Evolutionary conservation across 805 yeast genomes (phyloP), one percentile per base, ranked within the genome.

Genomic region (Candida sakaeoensis): DNA sequence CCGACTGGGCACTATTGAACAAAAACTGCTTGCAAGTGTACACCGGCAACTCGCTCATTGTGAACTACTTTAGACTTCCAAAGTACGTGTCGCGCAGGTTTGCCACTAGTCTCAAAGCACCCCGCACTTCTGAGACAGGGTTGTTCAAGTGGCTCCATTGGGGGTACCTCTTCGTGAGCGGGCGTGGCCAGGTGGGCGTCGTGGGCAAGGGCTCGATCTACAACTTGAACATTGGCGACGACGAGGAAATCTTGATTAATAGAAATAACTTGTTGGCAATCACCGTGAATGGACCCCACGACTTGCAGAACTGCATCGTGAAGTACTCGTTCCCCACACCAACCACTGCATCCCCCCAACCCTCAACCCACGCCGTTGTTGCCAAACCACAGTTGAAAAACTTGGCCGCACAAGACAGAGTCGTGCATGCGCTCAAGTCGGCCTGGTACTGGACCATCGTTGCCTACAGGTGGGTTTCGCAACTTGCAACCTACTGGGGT

Each of bases 1-100:
- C 56, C 14, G 88, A 81, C 49, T 81, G 85, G 84, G 83, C 82
- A 1, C 41, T 81, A 3, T 62, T 81, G 33, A 63, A 72, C 31
- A 59, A 65, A 1, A 53, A 62, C 12, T 65, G 80, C 0, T 52
- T 81, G 16, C 78, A 77, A 34, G 73, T 70, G 1, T 78, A 68
- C 46, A 54, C 74, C 6, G 87, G 86, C 1, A 61, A 70, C n/a
- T 68, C 80, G 1, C 57, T 80, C 33, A 49, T 58, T 9, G 53
- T 79, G 2, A 55, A 60, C 1, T 60, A 65, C 35, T 57, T 58
- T 21, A 44, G 50, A 13, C 41, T 69, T 8, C 84, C 84, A 4
- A 53, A 50, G 19, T 52, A 44, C 2, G 55, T 73, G 12, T 62
- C 73, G 12, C 54, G 57, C 36, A 55, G 52, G n/a, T n/a, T n/a